Conservation (phyloP, 1,139 yeast genomes). For the Diutina neorugosa region DNA sequence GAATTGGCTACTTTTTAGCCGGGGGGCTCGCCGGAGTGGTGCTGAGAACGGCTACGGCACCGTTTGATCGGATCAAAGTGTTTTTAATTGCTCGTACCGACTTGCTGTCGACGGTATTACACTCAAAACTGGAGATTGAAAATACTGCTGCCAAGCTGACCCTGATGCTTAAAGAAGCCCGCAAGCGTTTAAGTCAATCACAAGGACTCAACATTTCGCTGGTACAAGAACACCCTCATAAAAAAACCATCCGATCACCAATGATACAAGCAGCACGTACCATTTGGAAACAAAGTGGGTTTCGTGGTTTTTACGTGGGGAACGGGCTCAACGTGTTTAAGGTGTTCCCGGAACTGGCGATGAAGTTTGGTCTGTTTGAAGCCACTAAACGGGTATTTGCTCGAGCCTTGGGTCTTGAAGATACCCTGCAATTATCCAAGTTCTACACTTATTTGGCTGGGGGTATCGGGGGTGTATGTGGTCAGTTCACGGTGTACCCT, state of each 20-base stretch:
- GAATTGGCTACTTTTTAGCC: constrained; percentile 82
- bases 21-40: constrained; percentile 96
- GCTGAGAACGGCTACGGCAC: constrained; percentile 96
- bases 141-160: constrained; percentile 6
- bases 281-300: constrained; percentile 81
- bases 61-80: constrained; percentile 89
- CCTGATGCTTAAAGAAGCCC: constrained; percentile 20
- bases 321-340: constrained; percentile 88
- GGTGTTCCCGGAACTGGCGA: constrained; percentile 95
- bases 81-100: constrained; percentile 89
- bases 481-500: constrained; percentile 90
- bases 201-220: constrained; percentile 9
- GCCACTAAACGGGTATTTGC: constrained; percentile 70
- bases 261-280: constrained; percentile 69
- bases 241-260: constrained; percentile 47
- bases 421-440: constrained; percentile 61
- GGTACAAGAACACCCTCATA: constrained; percentile 12
- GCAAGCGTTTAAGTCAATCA: constrained; percentile 16
- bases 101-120: constrained; percentile 53
- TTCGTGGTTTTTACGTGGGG: constrained; percentile 82
- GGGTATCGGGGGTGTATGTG: constrained; percentile 89
- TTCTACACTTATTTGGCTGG: constrained; percentile 82
- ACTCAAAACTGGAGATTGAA: constrained; percentile 41
- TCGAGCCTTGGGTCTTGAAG: constrained; percentile 64
- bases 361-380: constrained; percentile 94